Evolutionary conservation across 768 basidiomycete genomes (phyloP), one percentile per base, ranked within the genome.

Genomic region (Cyclocybe cylindracea): DNA sequence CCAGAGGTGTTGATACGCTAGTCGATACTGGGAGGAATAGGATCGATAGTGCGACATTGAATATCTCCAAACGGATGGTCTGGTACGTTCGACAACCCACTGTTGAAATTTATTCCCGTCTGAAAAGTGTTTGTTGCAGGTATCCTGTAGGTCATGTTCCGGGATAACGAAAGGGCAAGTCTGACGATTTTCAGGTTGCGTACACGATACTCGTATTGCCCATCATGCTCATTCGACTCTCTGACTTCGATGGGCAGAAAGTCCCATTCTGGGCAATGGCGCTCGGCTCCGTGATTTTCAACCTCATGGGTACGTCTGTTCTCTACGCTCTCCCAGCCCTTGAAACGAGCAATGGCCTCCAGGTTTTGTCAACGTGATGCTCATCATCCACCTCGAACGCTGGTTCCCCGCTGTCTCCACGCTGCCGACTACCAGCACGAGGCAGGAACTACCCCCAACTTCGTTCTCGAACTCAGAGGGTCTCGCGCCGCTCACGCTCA

Each of bases 141-240:
- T 57, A 53, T 43, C 55, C 55, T 14, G 55, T 57, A 41, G 40
- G 55, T 53, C 2, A 11, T 18, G 6, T 7, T 29, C 14, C 7
- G 16, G 8, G n/a, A 11, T 10, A 29, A 44, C 45, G 33, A 29
- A 39, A 37, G 18, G 13, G 32, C 7, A 42, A 41, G 37, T 10
- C 10, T 24, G 18, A 34, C 13, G 4, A 34, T 45, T n/a, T 36
- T n/a, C 16, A 68, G 67, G 46, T 70, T 31, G 55, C 63, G 7
- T 71, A 70, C 44, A 61, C 62, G 1, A n/a, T 60, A 8, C 42
- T 69, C 46, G 50, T 70, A 36, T 41, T 68, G 11, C 68, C 68
- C 3, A 66, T 70, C 54, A 61, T 61, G 24, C 34, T 69, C 13
- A 54, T 66, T n/a, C 65, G 69, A 16, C 53, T 71, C 9, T 51